A percentile compares a stretch with the other conserved stretches of the same genome.
phyloP scores from a whole-genome alignment of 306 rosid species.

The Quercus suber region DNA sequence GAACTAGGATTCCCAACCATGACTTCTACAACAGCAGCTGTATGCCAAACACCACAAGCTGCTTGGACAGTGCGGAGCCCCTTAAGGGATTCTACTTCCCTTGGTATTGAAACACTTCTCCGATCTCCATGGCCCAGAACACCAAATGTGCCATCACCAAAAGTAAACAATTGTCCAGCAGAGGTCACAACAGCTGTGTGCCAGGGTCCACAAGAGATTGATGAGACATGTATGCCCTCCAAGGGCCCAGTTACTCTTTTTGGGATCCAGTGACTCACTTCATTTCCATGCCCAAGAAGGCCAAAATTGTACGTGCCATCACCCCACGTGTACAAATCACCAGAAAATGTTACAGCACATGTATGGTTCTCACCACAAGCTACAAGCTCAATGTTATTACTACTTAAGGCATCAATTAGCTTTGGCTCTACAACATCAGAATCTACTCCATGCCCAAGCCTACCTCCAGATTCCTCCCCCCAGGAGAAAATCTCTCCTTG shows the following conservation, averaged over 20 bases:
- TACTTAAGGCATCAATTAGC: slow-evolving; percentile 87
- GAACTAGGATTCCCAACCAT: slow-evolving; percentile 94
- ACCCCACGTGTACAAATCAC: slow-evolving; percentile 98
- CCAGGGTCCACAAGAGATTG: slow-evolving; percentile 98
- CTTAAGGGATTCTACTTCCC: slow-evolving; percentile 96
- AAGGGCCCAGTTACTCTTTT: slow-evolving; percentile 92
- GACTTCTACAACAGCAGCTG: slow-evolving; percentile 99
- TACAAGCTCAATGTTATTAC: slow-evolving; percentile 84
- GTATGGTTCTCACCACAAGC: slow-evolving; percentile 99
- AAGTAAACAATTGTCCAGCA: slow-evolving; percentile 93
- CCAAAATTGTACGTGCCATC: slow-evolving; percentile 93
- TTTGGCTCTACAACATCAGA: slow-evolving; percentile 86
- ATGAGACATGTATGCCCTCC: slow-evolving; percentile 94
- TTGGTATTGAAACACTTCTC: slow-evolving; percentile 73
- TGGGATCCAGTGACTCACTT: slow-evolving; percentile 99
- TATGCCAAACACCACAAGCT: slow-evolving; percentile 99
- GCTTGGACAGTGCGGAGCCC: slow-evolving; percentile 96
- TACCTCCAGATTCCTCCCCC: slow-evolving; percentile 98
- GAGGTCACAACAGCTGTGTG: slow-evolving; percentile 98
- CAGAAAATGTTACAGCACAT: slow-evolving; percentile 95
- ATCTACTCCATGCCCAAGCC: slow-evolving; percentile 99
- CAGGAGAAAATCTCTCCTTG: slow-evolving; percentile 97
- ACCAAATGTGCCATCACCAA: slow-evolving; percentile 98
- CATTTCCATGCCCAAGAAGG: slow-evolving; percentile 95
- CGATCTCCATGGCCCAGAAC: slow-evolving; percentile 94